These are phyloP conservation scores for Pseudoperonospora humuli DNA, from an alignment of 352 stramenopile genomes.

Conservation along the genomic window DNA sequence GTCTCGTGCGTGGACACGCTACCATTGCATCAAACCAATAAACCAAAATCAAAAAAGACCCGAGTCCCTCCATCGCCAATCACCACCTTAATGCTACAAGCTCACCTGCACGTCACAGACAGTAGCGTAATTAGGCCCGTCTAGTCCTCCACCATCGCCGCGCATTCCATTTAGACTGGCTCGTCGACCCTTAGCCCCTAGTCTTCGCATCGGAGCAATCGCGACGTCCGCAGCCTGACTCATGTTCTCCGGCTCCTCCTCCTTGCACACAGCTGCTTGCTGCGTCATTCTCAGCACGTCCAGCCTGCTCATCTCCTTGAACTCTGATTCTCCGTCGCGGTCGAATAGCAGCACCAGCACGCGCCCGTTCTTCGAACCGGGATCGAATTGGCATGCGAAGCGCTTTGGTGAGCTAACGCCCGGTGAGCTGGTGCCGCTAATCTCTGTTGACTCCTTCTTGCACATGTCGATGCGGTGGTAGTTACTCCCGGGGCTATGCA, in stretches of 20 bases:
- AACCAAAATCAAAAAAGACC: not conserved
- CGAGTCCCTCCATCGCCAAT: not conserved
- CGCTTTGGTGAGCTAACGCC: slow-evolving; percentile 24
- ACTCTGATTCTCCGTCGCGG: slow-evolving; percentile 34
- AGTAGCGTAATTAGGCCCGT: slow-evolving; percentile 24
- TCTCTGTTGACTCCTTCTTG: slow-evolving; percentile 14
- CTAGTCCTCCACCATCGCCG: slow-evolving; percentile 10
- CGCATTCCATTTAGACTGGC: slow-evolving; percentile 13
- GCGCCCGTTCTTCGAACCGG: slow-evolving; percentile 30
- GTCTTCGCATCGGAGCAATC: slow-evolving; percentile 6
- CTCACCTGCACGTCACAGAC: slow-evolving; percentile 36
- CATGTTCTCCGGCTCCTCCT: slow-evolving; percentile 11
- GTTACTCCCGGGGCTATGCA: slow-evolving; percentile 5
- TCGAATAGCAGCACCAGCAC: slow-evolving; percentile 50
- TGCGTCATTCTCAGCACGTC: slow-evolving; percentile 53
- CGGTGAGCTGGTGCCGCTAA: slow-evolving; percentile 20
- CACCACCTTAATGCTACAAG: not conserved
- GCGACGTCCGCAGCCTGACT: slow-evolving; percentile 8
- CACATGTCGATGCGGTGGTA: slow-evolving; percentile 40
- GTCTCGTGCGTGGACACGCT: slow-evolving; percentile 68
- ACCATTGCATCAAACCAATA: slow-evolving; percentile 2
- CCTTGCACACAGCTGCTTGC: slow-evolving; percentile 29
- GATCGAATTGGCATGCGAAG: slow-evolving; percentile 37
- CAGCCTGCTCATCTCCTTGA: slow-evolving; percentile 46
- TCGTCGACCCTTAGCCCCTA: slow-evolving; percentile 19